A percentile compares a stretch with the other conserved stretches of the same genome.
These are phyloP conservation scores for Brassica hybrid DNA, from an alignment of 441 rosid genomes.

Conservation along the genomic window DNA sequence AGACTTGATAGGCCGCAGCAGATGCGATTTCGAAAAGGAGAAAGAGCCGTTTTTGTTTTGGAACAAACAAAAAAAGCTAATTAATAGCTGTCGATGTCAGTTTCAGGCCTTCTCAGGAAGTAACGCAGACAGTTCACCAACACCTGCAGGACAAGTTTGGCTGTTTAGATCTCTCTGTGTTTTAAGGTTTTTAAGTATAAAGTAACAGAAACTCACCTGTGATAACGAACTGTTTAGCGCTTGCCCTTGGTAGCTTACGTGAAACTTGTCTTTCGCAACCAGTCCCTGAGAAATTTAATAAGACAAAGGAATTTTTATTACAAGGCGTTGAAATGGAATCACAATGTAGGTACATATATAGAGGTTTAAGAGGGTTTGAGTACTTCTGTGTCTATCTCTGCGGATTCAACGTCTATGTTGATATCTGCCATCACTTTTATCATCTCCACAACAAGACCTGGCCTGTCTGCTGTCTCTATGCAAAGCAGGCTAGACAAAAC, in stretches of 20 bases:
- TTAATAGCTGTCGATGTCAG: slow-evolving; percentile 54
- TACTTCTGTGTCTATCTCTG: slow-evolving; percentile 80
- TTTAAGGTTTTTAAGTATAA: background rate
- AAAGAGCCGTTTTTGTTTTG: background rate
- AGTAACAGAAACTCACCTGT: slow-evolving; percentile 54
- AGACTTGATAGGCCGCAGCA: slow-evolving; percentile 10
- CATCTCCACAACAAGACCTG: slow-evolving; percentile 72
- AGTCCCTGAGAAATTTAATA: slow-evolving; percentile 50
- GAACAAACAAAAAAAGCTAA: slow-evolving; percentile 9
- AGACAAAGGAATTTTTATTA: slow-evolving; percentile 13
- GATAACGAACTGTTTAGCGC: slow-evolving; percentile 76
- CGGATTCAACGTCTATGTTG: slow-evolving; percentile 72
- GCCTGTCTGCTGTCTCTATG: slow-evolving; percentile 77
- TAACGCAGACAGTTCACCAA: slow-evolving; percentile 81
- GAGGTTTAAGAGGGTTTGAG: background rate
- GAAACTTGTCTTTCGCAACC: slow-evolving; percentile 76
- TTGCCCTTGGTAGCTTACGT: slow-evolving; percentile 77
- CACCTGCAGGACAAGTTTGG: slow-evolving; percentile 55
- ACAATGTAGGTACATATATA: slow-evolving; percentile 5
- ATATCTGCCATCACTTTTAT: slow-evolving; percentile 67
- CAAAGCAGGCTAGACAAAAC: slow-evolving; percentile 57
- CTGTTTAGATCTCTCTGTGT: no score
- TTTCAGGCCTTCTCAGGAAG: slow-evolving; percentile 91
- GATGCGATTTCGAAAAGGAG: background rate
- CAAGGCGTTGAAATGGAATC: slow-evolving; percentile 4